Percentiles rank a stretch among this genome's conserved stretches.
Evolutionary conservation across 2,329 filamentous ascomycete species (phyloP).

Genomic region (Verticillium longisporum): DNA sequence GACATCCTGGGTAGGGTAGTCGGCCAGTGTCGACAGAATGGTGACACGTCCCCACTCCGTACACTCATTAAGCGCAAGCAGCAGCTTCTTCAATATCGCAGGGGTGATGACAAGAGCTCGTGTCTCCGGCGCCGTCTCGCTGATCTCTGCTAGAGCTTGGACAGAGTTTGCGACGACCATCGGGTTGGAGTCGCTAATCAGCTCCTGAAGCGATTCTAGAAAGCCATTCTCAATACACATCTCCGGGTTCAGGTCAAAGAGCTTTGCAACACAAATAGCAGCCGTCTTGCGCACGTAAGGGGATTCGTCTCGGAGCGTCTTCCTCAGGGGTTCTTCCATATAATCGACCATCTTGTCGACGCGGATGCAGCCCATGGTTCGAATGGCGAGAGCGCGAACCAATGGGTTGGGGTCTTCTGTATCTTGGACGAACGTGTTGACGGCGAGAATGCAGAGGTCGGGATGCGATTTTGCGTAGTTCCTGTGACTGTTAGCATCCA

Average conservation of each 20-base stretch:
- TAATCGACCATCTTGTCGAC: constrained; percentile 99
- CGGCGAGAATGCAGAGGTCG: constrained; percentile 94
- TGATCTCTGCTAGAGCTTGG: constrained; percentile 85
- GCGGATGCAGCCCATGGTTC: constrained; percentile 97
- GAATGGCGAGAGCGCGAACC: constrained; percentile 82
- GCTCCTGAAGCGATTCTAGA: constrained; percentile 83
- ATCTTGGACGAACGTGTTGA: constrained; percentile 99
- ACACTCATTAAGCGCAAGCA: constrained; percentile 95
- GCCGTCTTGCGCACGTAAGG: constrained; percentile 98
- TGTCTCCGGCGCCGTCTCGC: constrained; percentile 84
- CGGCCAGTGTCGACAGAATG: constrained; percentile 80
- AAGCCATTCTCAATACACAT: constrained; percentile 98
- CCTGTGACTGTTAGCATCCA: constrained; percentile 45
- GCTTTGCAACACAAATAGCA: constrained; percentile 93
- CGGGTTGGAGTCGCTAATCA: constrained; percentile 95
- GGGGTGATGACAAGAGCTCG: constrained; percentile 77
- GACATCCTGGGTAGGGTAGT: constrained; percentile 78
- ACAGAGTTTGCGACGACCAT: constrained; percentile 99
- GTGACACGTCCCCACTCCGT: constrained; percentile 98
- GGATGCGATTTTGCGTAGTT: constrained; percentile 99
- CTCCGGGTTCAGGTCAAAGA: constrained; percentile 87
- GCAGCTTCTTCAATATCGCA: constrained; percentile 82
- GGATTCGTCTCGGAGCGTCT: constrained; percentile 93
- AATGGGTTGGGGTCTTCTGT: constrained; percentile 97
- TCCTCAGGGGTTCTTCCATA: constrained; percentile 95